Evolutionary conservation across 176 grass and related monocot genomes (phyloP), one percentile per base, ranked within the genome.

Genomic region (Carex scoparia): DNA sequence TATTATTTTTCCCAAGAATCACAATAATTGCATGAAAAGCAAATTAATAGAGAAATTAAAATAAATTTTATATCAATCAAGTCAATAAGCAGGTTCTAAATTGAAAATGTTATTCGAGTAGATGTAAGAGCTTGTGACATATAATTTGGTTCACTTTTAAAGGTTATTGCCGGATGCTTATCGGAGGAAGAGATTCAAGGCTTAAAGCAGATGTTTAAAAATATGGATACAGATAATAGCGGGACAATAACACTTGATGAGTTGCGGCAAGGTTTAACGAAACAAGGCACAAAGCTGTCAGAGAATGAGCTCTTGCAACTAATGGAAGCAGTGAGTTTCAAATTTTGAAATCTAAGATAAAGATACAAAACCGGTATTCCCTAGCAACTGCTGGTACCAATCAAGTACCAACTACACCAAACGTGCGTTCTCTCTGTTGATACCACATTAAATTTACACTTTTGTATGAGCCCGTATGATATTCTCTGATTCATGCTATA

Each of bases 121-220:
- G 2, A 51, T 51, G 48, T 10, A 51, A 42, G 6, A 70, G 37
- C 13, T 42, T 55, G 48, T 31, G 40, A 75, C 31, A 14, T 75
- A 51, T 49, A 49, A 83, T 56, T 49, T 58, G 2, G 10, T 73
- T 51, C 60, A 37, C 18, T 15, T 72, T 27, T 61, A 10, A 5
- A 95, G 93, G 91, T 96, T 68, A 96, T 96, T 0, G 87, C 94
- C 6, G 94, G 91, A 28, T 96, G 94, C 64, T 85, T 93, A 53
- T 93, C 94, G 10, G 91, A 96, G 87, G 94, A 96, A 80, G 94
- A 96, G 87, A 96, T 96, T 79, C 86, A 80, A 38, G 94, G 91
- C 14, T 89, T 96, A 19, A 96, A 96, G 85, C 89, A 96, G 85
- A 93, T 96, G 94, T 93, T 96, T 88, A 91, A 88, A 80, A 85